phyloP scores from a whole-genome alignment of 208 protist genomes.

The Strigomonas oncopelti region DNA sequence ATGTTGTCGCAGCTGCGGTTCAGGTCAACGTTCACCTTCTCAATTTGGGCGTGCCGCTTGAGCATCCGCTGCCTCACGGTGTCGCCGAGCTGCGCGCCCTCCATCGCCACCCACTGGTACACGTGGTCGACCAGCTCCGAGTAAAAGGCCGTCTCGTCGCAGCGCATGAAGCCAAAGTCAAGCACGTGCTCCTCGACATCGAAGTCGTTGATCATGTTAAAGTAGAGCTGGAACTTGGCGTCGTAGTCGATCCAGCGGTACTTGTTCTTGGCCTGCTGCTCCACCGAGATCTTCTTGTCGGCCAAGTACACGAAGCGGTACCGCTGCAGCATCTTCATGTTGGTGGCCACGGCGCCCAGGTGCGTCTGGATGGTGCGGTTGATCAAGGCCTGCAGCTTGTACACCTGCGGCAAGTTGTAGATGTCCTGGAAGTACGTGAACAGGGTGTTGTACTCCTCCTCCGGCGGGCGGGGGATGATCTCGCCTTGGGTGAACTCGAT shows the following conservation, averaged over 20 bases:
- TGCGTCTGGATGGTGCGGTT: conserved; percentile 92
- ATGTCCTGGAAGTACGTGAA: conserved; percentile 97
- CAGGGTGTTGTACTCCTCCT: conserved; percentile 76
- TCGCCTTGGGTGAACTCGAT: conserved; percentile 91
- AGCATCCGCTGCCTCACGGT: conserved; percentile 74
- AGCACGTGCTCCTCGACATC: conserved; percentile 80
- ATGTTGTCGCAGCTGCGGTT: conserved; percentile 86
- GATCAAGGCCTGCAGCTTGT: conserved; percentile 86
- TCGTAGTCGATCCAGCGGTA: conserved; percentile 95
- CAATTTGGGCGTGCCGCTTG: conserved; percentile 71
- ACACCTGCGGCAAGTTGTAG: conserved; percentile 80
- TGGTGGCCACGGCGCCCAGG: conserved; percentile 77
- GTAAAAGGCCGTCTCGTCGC: conserved; percentile 90
- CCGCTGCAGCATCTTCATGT: conserved; percentile 91
- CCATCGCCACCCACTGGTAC: conserved; percentile 90
- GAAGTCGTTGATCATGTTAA: conserved; percentile 91
- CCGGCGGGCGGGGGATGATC: conserved; percentile 77
- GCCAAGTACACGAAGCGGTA: conserved; percentile 93
- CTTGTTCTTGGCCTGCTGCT: conserved; percentile 91
- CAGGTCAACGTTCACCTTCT: conserved; percentile 87
- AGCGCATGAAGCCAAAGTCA: conserved; percentile 94
- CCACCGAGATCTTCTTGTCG: conserved; percentile 93
- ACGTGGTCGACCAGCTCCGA: conserved; percentile 89
- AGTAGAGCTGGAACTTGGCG: conserved; percentile 93
- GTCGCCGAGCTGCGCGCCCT: conserved; percentile 92